Percentiles rank a stretch among this genome's conserved stretches.
These are phyloP conservation scores for Candida piceae DNA, from an alignment of 805 yeast species.

Conservation along the genomic window DNA sequence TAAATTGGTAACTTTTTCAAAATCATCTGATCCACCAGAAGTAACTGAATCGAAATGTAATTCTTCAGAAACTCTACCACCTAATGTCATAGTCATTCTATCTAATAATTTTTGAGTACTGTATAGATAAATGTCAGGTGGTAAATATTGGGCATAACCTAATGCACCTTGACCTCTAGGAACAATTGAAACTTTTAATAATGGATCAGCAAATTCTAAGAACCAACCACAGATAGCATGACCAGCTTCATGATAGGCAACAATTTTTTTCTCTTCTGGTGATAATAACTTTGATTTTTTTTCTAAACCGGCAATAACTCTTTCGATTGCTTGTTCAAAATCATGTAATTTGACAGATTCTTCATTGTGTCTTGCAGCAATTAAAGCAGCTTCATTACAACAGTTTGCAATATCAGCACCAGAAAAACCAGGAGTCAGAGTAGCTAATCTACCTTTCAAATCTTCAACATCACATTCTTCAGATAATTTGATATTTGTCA, in stretches of 20 bases:
- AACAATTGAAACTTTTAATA: conserved; percentile 86
- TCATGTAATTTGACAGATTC: conserved; percentile 58
- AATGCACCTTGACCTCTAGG: conserved; percentile 94
- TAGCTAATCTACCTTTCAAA: conserved; percentile 79
- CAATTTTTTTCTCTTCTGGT: conserved; percentile 75
- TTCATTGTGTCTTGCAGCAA: conserved; percentile 80
- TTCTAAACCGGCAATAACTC: conserved; percentile 93
- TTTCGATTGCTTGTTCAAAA: conserved; percentile 89
- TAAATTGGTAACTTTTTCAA: conserved; percentile 83
- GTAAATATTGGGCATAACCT: conserved; percentile 94
- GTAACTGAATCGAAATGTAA: conserved; percentile 82
- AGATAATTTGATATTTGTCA: conserved; percentile 51
- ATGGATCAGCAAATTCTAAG: conserved; percentile 81
- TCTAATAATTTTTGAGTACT: conserved; percentile 72
- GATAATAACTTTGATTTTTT: conserved; percentile 75
- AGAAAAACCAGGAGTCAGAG: conserved; percentile 90
- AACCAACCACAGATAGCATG: conserved; percentile 97
- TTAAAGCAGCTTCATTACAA: conserved; percentile 90
- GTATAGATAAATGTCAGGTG: conserved; percentile 79
- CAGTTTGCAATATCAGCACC: conserved; percentile 97
- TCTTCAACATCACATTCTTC: conserved; percentile 45
- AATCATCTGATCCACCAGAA: conserved; percentile 89
- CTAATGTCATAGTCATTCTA: conserved; percentile 90
- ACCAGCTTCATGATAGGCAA: conserved; percentile 95
- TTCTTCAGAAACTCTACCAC: conserved; percentile 91